These are phyloP conservation scores for Metschnikowia reukaufii DNA, from an alignment of 805 yeast species.

Conservation along the genomic window DNA sequence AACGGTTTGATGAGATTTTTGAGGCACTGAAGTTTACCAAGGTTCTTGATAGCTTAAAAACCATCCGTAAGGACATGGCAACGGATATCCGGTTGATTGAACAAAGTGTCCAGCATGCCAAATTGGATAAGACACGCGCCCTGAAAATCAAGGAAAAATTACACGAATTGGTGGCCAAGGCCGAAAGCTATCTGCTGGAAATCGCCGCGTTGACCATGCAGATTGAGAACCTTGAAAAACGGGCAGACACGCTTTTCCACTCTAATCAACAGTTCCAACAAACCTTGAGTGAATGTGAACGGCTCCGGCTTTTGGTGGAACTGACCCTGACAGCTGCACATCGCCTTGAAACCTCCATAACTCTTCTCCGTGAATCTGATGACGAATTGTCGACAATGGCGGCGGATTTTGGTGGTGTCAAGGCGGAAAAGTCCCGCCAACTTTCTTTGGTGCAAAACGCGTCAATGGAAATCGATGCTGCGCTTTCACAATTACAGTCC, in stretches of 20 bases:
- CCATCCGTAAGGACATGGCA: conserved; percentile 72
- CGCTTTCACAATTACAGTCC: conserved; percentile 22
- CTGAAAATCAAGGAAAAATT: conserved; percentile 52
- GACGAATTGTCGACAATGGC: conserved; percentile 31
- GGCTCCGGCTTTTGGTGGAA: conserved; percentile 47
- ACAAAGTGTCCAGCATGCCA: conserved; percentile 75
- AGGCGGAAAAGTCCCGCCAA: conserved; percentile 19
- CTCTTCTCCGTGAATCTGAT: conserved; percentile 42
- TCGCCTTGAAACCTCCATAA: conserved; percentile 50
- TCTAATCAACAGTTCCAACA: conserved; percentile 81
- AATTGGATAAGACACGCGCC: conserved; percentile 73
- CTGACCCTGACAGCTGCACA: conserved; percentile 51
- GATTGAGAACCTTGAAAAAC: conserved; percentile 53
- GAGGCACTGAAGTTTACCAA: conserved; percentile 93
- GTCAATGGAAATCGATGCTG: conserved; percentile 16
- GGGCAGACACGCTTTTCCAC: conserved; percentile 64
- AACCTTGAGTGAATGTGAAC: conserved; percentile 62
- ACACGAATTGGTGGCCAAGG: conserved; percentile 40
- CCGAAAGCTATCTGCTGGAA: conserved; percentile 46
- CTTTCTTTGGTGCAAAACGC: conserved; percentile 13
- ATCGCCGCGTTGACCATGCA: conserved; percentile 49
- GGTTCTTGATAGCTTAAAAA: conserved; percentile 77
- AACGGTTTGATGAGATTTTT: conserved; percentile 93
- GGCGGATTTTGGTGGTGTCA: conserved; percentile 29
- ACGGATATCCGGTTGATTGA: conserved; percentile 73